Evolutionary conservation across 305 asterid species (phyloP).

Genomic region (Solanum hybrid): DNA sequence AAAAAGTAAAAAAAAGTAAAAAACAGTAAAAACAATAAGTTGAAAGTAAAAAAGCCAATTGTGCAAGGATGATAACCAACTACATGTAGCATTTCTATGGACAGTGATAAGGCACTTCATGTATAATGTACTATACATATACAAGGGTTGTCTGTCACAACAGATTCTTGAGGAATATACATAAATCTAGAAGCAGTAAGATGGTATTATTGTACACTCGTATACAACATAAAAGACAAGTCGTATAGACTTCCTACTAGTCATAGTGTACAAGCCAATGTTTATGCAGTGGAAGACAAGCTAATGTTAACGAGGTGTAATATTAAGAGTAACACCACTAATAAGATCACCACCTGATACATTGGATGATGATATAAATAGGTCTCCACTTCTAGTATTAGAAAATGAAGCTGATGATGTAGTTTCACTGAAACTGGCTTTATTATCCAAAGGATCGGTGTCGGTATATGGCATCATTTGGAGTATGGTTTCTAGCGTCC

Average conservation of each 20-base stretch:
- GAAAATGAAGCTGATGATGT: conserved; percentile 27
- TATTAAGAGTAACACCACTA: conserved; percentile 38
- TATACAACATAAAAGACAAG: neutral
- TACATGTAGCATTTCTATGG: neutral
- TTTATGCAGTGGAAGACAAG: neutral
- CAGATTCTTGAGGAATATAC: neutral
- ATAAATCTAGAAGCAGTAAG: neutral
- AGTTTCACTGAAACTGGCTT: conserved; percentile 19
- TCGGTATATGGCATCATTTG: conserved; percentile 37
- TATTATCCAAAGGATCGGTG: conserved; percentile 12
- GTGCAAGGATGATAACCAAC: neutral
- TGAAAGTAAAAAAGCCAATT: neutral
- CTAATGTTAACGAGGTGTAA: conserved; percentile 50
- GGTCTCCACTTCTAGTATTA: conserved; percentile 23
- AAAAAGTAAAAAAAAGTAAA: neutral
- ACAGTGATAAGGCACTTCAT: neutral
- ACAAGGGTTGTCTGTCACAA: neutral
- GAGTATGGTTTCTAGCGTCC: conserved; percentile 61
- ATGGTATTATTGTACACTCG: neutral
- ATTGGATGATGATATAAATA: conserved; percentile 26
- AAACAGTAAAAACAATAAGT: neutral
- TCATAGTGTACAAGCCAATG: neutral
- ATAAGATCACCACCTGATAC: conserved; percentile 48
- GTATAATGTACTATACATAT: neutral
- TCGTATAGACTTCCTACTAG: neutral